Evolutionary conservation across 495 filamentous ascomycete species (phyloP).

Genomic region (Amorphotheca resinae): DNA sequence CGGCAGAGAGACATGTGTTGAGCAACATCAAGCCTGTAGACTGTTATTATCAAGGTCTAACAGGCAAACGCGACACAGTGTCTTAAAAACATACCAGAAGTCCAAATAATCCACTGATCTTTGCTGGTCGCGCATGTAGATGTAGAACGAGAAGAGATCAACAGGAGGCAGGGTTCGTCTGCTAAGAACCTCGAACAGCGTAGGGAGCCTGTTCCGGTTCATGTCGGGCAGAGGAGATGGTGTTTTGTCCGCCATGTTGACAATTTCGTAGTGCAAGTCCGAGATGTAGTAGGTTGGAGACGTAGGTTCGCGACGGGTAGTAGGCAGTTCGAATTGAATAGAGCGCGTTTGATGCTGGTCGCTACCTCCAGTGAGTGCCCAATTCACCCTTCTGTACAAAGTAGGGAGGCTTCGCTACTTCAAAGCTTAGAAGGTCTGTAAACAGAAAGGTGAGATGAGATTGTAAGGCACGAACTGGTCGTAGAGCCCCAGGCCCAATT

Average conservation of each 20-base stretch:
- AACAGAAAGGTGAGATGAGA: no score
- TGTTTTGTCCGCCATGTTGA: conserved; percentile 14
- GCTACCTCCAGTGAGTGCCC: not conserved
- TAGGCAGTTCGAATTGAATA: not conserved
- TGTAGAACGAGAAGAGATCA: conserved; percentile 97
- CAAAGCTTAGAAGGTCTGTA: no score
- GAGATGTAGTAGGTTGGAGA: not conserved
- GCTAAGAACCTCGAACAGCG: conserved; percentile 87
- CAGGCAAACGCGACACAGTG: not conserved
- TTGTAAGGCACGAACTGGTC: no score
- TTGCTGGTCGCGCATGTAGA: conserved; percentile 98
- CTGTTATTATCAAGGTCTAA: conserved; percentile 4
- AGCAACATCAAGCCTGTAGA: conserved; percentile 85
- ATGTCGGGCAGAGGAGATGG: conserved; percentile 30
- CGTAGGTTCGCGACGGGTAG: not conserved
- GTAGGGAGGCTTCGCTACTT: no score
- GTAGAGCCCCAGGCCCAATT: not conserved
- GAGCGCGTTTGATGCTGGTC: not conserved
- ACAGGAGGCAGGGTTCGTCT: conserved; percentile 83
- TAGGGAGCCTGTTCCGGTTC: conserved; percentile 73
- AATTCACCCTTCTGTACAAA: not conserved
- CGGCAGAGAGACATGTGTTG: conserved; percentile 98
- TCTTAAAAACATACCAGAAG: conserved; percentile 60
- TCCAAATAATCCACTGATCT: conserved; percentile 95
- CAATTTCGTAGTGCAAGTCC: not conserved